Evolutionary conservation across 805 yeast genomes (phyloP).

Genomic region (Alloascoidea hylecoeti): DNA sequence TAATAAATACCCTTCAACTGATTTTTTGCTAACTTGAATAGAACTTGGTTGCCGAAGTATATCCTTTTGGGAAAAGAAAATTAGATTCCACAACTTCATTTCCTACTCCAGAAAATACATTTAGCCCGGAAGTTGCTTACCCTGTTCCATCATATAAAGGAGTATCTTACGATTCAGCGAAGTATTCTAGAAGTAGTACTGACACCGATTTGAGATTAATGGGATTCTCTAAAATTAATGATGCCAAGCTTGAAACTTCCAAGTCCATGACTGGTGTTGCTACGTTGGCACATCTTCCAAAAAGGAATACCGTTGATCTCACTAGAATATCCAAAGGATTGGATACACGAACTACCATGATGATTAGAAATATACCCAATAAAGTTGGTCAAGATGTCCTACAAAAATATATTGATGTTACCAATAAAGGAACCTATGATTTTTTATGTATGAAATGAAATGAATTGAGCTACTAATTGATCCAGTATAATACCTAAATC

Average conservation of each 20-base stretch:
- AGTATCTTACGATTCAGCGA: too few relatives aligned
- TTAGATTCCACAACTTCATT: conserved; percentile 5
- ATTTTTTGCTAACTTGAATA: not conserved
- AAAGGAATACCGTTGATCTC: conserved; percentile 23
- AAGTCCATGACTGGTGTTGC: too few relatives aligned
- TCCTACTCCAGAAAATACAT: conserved; percentile 5
- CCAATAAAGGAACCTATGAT: conserved; percentile 23
- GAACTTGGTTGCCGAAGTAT: conserved; percentile 4
- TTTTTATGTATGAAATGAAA: conserved; percentile 21
- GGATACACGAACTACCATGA: conserved; percentile 32
- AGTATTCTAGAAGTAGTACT: too few relatives aligned
- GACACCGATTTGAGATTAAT: too few relatives aligned
- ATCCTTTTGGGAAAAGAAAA: conserved; percentile 4
- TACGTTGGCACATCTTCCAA: conserved; percentile 16
- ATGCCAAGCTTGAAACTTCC: too few relatives aligned
- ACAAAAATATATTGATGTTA: conserved; percentile 29
- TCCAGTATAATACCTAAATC: not conserved
- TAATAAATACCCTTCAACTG: conserved; percentile 1
- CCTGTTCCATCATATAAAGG: too few relatives aligned
- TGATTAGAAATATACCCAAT: conserved; percentile 42
- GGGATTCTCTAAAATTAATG: too few relatives aligned
- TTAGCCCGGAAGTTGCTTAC: too few relatives aligned
- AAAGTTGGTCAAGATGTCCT: conserved; percentile 30
- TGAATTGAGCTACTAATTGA: too few relatives aligned
- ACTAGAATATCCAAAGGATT: conserved; percentile 22